Evolutionary conservation across 2,329 filamentous ascomycete genomes (phyloP), one percentile per base, ranked within the genome.

Genomic region (Penicillium sp.): DNA sequence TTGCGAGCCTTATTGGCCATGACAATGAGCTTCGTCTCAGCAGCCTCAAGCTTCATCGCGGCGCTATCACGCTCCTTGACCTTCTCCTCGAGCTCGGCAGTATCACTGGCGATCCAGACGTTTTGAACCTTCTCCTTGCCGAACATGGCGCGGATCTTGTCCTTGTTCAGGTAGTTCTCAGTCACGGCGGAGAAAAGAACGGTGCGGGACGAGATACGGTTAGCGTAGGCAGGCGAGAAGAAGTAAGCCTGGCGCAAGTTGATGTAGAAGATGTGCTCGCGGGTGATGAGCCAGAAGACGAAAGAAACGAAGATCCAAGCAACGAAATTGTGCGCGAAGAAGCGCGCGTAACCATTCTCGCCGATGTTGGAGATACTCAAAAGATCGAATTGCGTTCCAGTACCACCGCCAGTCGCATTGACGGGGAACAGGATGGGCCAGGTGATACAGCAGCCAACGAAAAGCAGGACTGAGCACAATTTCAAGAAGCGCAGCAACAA

Each of bases 161-260:
- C 79, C 70, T 92, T 85, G 62, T 90, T 83, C 47, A 94, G 82
- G 59, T 95, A 95, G 7, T 85, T 77, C 18, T 85, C 76, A 2
- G 93, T 93, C 1, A 96, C 90, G 2, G 89, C 88, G 2, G 90
- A 88, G 71, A 96, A 91, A 12, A 99, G 84, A 1, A 97, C 88
- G 1, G 92, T 96, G 49, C 90, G 85, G 2, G 92, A 93, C 2
- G 93, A 96, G 42, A 96, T 85, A 52, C 92, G 88, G 65, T 86
- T 87, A 48, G 90, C 83, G 69, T 95, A 95, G 44, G 89, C 79
- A 10, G 91, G 90, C 10, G 90, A 92, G 50, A 95, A 82, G 38
- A 95, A 83, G 74, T 95, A 96, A 0, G 93, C 93, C 74, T 97
- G 93, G 58, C 92, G 88, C 47, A 97, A 75, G 66, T 95, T 95